phyloP scores from a whole-genome alignment of 345 rosid species.

The Erucastrum elatum region DNA sequence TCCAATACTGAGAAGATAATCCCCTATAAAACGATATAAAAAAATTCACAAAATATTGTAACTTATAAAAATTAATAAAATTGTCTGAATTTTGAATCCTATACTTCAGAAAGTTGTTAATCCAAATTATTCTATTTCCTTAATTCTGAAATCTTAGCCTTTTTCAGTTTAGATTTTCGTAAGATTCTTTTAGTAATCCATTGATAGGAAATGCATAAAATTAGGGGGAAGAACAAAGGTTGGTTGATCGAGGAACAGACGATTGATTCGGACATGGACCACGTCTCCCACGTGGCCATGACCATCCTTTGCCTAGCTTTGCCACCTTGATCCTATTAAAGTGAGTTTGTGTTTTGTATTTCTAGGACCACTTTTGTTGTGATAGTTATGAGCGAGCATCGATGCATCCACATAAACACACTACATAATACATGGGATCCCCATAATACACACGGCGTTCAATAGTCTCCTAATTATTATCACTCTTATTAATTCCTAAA shows the following conservation, averaged over 20 bases:
- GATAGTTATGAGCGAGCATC: constrained; percentile 5
- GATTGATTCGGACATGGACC: constrained; percentile 29
- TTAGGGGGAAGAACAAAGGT: not conserved
- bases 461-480: not conserved
- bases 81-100: no score
- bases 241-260: not conserved
- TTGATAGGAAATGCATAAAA: no score
- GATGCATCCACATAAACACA: constrained; percentile 17
- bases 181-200: no score
- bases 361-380: constrained; percentile 33
- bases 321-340: constrained; percentile 31
- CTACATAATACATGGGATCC: constrained; percentile 16
- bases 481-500: not conserved
- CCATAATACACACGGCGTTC: constrained; percentile 30
- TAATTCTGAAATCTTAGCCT: no score
- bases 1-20: no score
- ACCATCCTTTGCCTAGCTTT: constrained; percentile 34
- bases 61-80: no score
- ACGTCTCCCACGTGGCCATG: constrained; percentile 37
- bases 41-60: no score
- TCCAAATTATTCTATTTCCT: no score
- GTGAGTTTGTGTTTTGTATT: constrained; percentile 36
- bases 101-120: no score
- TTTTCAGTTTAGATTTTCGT: no score
- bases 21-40: no score